phyloP scores from a whole-genome alignment of 2,329 filamentous ascomycete genomes.

The Colletotrichum lupini region DNA sequence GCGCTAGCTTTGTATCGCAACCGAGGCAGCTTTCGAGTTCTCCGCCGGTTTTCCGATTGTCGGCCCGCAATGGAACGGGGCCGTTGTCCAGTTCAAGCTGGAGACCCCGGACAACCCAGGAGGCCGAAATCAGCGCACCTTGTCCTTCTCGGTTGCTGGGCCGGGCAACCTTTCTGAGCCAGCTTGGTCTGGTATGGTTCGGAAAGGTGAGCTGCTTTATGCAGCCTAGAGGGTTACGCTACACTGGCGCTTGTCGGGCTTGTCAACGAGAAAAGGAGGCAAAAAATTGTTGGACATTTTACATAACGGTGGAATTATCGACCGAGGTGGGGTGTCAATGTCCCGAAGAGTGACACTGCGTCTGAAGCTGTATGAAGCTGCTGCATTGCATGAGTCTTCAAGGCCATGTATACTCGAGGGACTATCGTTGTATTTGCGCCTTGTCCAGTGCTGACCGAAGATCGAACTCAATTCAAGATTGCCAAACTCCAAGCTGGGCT shows the following conservation, averaged over 20 bases:
- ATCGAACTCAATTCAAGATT: not conserved
- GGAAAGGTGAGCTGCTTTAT: not conserved
- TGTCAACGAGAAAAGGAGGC: not conserved
- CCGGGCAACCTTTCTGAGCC: not conserved
- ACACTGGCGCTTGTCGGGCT: not conserved
- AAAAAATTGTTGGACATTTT: not conserved
- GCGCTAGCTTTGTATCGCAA: not conserved
- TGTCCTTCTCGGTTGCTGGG: not conserved
- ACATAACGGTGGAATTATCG: not conserved
- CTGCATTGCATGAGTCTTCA: not conserved
- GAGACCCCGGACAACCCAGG: not conserved
- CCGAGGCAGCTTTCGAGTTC: conserved; percentile 8
- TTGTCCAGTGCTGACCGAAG: not conserved
- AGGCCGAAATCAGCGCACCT: conserved; percentile 5
- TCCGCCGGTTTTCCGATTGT: conserved; percentile 27
- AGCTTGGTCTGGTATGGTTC: not conserved
- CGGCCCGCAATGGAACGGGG: conserved; percentile 14
- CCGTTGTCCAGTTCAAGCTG: not conserved
- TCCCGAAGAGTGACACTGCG: not conserved
- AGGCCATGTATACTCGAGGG: not conserved
- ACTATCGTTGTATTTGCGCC: too few species aligned
- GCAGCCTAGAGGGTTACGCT: not conserved
- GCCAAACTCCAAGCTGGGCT: not conserved
- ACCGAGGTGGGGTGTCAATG: conserved; percentile 20
- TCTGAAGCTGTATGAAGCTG: not conserved